phyloP scores from a whole-genome alignment of 2,329 filamentous ascomycete genomes.

The Chrysosporium queenslandicum region DNA sequence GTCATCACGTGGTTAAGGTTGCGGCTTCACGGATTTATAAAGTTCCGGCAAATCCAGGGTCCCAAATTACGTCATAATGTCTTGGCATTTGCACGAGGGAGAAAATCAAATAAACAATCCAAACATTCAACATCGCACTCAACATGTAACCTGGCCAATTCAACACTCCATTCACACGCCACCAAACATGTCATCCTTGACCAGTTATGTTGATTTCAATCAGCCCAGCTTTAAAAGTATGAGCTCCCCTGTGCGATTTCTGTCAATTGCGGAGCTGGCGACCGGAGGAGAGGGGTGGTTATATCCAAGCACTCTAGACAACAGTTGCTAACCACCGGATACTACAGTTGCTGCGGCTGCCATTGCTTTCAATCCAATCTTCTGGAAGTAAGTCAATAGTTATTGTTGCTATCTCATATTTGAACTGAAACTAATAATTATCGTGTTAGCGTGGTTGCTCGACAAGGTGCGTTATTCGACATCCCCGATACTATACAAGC shows the following conservation, averaged over 20 bases:
- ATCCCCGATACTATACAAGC: too few species aligned
- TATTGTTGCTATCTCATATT: background rate
- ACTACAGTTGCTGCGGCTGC: slow-evolving; percentile 62
- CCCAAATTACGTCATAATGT: background rate
- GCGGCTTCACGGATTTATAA: background rate
- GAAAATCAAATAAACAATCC: slow-evolving; percentile 6
- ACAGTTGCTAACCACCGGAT: background rate
- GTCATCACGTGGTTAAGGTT: background rate
- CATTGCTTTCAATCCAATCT: slow-evolving; percentile 94
- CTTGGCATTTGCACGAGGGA: background rate
- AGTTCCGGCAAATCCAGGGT: background rate
- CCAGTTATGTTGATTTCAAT: slow-evolving; percentile 49
- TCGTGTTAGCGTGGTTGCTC: slow-evolving; percentile 62
- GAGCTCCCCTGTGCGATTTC: slow-evolving; percentile 25
- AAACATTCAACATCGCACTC: background rate
- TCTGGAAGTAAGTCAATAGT: slow-evolving; percentile 76
- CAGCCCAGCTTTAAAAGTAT: slow-evolving; percentile 58
- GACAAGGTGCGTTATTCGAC: slow-evolving; percentile 61
- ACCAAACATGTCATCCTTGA: slow-evolving; percentile 28
- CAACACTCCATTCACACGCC: background rate
- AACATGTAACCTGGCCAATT: background rate
- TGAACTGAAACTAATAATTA: too few species aligned
- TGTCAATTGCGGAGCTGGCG: background rate
- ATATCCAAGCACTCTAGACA: background rate
- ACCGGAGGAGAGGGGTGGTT: too few species aligned